These are phyloP conservation scores for Trichoderma breve DNA, from an alignment of 2,329 filamentous ascomycete species.

Conservation along the genomic window DNA sequence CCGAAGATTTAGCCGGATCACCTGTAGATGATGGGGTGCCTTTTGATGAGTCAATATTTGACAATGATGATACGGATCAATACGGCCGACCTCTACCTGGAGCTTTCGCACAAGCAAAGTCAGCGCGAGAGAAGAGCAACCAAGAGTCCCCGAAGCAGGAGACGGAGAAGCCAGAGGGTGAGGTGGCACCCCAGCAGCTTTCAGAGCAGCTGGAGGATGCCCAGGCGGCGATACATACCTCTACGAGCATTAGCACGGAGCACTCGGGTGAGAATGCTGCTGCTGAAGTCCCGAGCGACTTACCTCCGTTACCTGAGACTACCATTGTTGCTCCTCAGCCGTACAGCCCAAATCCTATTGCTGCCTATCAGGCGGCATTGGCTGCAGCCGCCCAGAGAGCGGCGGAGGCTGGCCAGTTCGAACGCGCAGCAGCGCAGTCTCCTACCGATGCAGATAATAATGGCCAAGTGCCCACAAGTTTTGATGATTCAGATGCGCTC, in stretches of 20 bases:
- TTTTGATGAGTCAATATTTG: conserved; percentile 74
- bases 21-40: conserved; percentile 50
- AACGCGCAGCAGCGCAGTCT: conserved; percentile 53
- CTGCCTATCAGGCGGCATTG: conserved; percentile 79
- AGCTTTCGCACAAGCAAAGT: conserved; percentile 54
- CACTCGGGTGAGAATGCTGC: conserved; percentile 21
- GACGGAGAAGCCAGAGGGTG: conserved; percentile 49
- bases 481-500: not conserved
- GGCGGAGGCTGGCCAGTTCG: conserved; percentile 72
- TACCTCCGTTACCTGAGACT: conserved; percentile 1
- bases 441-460: conserved; percentile 27
- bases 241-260: conserved; percentile 38
- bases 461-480: not conserved
- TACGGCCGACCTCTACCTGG: conserved; percentile 61
- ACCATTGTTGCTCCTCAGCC: conserved; percentile 19
- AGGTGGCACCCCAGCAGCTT: conserved; percentile 43
- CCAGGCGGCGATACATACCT: conserved; percentile 54
- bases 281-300: not conserved
- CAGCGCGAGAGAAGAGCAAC: conserved; percentile 35
- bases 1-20: conserved; percentile 42
- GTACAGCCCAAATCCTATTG: conserved; percentile 35
- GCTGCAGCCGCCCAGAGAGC: conserved; percentile 78
- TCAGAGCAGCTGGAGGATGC: conserved; percentile 45
- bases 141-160: conserved; percentile 22
- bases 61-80: conserved; percentile 62